phyloP scores from a whole-genome alignment of 352 stramenopile species.

The Pythium graminicola region DNA sequence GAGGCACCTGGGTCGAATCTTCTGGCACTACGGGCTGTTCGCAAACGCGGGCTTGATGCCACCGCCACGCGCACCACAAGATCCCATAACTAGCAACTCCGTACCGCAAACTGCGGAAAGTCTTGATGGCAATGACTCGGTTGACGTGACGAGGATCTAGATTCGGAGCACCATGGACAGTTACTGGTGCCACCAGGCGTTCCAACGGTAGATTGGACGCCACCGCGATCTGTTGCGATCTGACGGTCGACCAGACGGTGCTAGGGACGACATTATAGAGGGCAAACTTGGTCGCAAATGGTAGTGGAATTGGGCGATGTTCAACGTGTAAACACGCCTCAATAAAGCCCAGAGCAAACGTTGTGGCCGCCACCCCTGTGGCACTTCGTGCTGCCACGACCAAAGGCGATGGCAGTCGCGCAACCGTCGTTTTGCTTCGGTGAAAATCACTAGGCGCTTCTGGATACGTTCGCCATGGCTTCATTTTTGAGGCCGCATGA shows the following conservation, averaged over 20 bases:
- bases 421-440: not conserved
- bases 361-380: slow-evolving; percentile 15
- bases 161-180: slow-evolving; percentile 5
- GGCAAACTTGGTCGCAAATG: slow-evolving; percentile 54
- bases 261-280: slow-evolving; percentile 55
- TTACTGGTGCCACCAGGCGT: slow-evolving; percentile 24
- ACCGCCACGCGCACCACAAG: slow-evolving; percentile 42
- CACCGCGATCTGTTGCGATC: slow-evolving; percentile 38
- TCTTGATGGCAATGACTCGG: slow-evolving; percentile 39
- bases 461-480: slow-evolving; percentile 10
- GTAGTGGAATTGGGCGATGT: slow-evolving; percentile 56
- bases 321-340: slow-evolving; percentile 57
- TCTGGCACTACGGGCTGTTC: not conserved
- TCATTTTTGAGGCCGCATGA: slow-evolving; percentile 1
- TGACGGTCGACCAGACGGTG: slow-evolving; percentile 48
- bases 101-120: slow-evolving; percentile 44
- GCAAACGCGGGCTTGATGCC: slow-evolving; percentile 15
- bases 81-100: slow-evolving; percentile 56
- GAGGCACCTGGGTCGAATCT: slow-evolving; percentile 6
- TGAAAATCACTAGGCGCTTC: slow-evolving; percentile 18
- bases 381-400: not conserved
- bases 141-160: slow-evolving; percentile 16
- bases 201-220: slow-evolving; percentile 28
- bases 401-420: not conserved
- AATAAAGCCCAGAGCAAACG: slow-evolving; percentile 47